Evolutionary conservation across 306 rosid species (phyloP).

Genomic region (Vigna angularis): DNA sequence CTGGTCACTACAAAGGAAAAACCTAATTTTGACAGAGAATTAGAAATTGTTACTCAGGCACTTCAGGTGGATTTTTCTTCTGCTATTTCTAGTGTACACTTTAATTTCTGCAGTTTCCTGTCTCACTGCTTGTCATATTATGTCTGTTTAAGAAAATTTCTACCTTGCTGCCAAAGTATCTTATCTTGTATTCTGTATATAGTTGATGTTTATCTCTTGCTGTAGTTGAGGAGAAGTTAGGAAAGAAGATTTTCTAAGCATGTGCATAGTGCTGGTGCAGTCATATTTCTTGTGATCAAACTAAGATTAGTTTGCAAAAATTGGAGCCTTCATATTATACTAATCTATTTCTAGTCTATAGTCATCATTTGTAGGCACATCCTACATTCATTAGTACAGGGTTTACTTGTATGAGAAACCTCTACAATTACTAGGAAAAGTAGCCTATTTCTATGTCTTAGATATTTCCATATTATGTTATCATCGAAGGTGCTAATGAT

Average conservation of each 20-base stretch:
- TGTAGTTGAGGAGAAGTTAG: slow-evolving; percentile 17
- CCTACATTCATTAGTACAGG: background rate
- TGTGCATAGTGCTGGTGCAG: background rate
- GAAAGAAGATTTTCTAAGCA: slow-evolving; percentile 10
- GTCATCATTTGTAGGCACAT: background rate
- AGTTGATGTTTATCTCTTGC: slow-evolving; percentile 7
- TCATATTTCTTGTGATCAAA: slow-evolving; percentile 19
- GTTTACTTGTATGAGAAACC: slow-evolving; percentile 22
- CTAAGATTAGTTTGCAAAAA: slow-evolving; percentile 8
- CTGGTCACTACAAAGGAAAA: slow-evolving; percentile 84
- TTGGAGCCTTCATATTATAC: background rate
- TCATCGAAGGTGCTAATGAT: slow-evolving; percentile 19
- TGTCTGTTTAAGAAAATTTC: slow-evolving; percentile 34
- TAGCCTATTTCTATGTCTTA: background rate
- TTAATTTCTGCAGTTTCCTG: background rate
- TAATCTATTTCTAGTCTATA: slow-evolving; percentile 7
- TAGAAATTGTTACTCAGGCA: slow-evolving; percentile 73
- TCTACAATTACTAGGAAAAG: slow-evolving; percentile 22
- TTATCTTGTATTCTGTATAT: slow-evolving; percentile 12
- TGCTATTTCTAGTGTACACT: background rate
- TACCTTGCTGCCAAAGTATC: slow-evolving; percentile 10
- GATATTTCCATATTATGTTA: slow-evolving; percentile 27
- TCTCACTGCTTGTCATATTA: background rate
- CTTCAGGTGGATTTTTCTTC: slow-evolving; percentile 68
- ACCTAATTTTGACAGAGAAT: slow-evolving; percentile 73